phyloP scores from a whole-genome alignment of 306 rosid species.

The Pueraria montana region DNA sequence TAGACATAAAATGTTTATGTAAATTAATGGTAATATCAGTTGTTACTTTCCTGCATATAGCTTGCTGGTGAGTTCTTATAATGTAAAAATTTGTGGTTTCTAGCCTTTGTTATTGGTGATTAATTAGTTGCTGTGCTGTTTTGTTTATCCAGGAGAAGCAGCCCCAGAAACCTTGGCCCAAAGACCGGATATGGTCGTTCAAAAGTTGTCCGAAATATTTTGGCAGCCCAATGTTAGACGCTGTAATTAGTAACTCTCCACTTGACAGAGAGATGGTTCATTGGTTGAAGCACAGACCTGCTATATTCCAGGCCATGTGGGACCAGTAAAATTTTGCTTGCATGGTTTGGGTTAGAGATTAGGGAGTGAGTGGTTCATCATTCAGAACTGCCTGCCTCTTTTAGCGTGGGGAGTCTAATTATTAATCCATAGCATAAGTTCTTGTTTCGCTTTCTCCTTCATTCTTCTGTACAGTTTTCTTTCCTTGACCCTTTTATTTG shows the following conservation, averaged over 20 bases:
- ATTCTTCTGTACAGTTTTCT: background rate
- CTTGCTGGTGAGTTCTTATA: background rate
- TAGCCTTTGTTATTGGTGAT: background rate
- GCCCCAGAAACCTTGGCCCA: background rate
- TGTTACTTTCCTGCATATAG: background rate
- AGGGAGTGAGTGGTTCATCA: background rate
- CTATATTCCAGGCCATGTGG: background rate
- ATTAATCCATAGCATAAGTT: background rate
- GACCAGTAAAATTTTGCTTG: background rate
- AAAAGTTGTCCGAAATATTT: background rate
- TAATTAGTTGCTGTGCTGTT: background rate
- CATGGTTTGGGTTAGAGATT: background rate
- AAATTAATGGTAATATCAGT: no score
- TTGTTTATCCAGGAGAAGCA: background rate
- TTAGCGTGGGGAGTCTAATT: constrained; percentile 1
- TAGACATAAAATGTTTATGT: no score
- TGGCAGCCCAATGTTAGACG: background rate
- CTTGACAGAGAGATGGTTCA: constrained; percentile 1
- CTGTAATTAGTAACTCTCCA: background rate
- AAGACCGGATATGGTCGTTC: background rate
- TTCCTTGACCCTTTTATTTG: background rate
- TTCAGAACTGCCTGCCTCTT: background rate
- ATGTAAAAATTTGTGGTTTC: no score
- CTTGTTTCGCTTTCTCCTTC: background rate
- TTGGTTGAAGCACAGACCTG: background rate